Conservation (phyloP, 441 rosid species). For the Populus hybrid region DNA sequence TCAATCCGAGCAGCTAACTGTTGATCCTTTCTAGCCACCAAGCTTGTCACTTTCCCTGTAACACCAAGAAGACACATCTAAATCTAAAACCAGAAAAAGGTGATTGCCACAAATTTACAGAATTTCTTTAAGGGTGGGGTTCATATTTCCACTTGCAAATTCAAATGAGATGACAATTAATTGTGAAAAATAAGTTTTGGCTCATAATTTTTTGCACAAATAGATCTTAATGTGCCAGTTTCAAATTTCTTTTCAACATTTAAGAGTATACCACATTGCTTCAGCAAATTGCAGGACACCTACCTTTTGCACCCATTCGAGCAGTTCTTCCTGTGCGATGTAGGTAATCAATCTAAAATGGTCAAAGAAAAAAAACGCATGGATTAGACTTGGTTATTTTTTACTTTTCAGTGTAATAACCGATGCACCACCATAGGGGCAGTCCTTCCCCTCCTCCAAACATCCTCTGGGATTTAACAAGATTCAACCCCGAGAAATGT, state of each 20-base stretch:
- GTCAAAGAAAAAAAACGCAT: constrained; percentile 11
- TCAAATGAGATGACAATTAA: neutral
- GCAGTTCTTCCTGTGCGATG: constrained; percentile 96
- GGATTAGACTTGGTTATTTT: neutral
- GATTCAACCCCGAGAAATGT: neutral
- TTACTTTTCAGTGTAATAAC: neutral
- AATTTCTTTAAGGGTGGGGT: neutral
- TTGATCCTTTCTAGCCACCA: constrained; percentile 65
- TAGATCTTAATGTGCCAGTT: neutral
- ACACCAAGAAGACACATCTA: constrained; percentile 2
- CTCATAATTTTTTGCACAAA: neutral
- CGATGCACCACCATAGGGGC: neutral
- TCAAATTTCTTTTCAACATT: neutral
- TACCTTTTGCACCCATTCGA: constrained; percentile 98
- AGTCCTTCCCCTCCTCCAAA: neutral
- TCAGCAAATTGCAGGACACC: constrained; percentile 1
- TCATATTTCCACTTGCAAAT: neutral
- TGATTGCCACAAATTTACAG: neutral
- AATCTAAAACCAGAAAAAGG: neutral
- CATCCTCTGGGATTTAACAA: neutral
- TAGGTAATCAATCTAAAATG: constrained; percentile 79
- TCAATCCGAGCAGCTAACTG: constrained; percentile 66
- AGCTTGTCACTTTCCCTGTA: constrained; percentile 87
- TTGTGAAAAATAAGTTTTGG: neutral
- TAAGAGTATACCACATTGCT: neutral